Evolutionary conservation across 495 filamentous ascomycete genomes (phyloP), one percentile per base, ranked within the genome.

Genomic region (Penicillium waksmanii): DNA sequence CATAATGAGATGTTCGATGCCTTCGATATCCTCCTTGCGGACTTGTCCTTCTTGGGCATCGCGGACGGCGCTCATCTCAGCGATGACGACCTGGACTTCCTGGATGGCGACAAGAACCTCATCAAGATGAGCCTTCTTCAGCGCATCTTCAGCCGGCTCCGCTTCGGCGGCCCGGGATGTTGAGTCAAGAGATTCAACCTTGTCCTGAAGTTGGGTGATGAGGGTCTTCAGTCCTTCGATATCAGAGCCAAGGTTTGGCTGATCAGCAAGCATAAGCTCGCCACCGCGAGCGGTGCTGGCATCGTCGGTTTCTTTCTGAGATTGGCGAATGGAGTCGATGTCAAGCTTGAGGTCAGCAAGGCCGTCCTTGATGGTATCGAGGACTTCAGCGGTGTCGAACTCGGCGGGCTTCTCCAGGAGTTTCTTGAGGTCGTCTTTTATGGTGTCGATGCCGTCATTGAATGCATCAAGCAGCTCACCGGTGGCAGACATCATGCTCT

Each of bases 1-100:
- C 49, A 87, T 84, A 21, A 97, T 82, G 47, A 97, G 82, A 0
- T 87, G 92, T 70, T 96, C 92, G 55, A 97, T 92, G n/a, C 88
- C 90, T 57, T 92, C 85, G 3, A 89, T 89, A 63, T 96, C 92
- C 57, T 94, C 89, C 67, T 84, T 87, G 23, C 80, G 82, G 21
- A 85, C 85, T 38, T 53, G 79, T 65, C 55, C 74, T 58, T 66
- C 68, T 36, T 78, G 64, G 4, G 60, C 68, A 13, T 70, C 64
- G 8, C 51, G 71, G 43, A 61, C 77, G 46, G 72, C 62, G 38
- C 73, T 68, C 25, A 86, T 67, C 6, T 76, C 76, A 3, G 73
- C 67, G 10, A 91, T 75, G 7, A 80, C 78, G 12, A 73, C 79
- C 51, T 90, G 86, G 34, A 91, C 70, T 51, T 88, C 82, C 43